Percentiles rank a stretch among this genome's conserved stretches.
Evolutionary conservation across 345 rosid genomes (phyloP).

Genomic region (Brassica napus): DNA sequence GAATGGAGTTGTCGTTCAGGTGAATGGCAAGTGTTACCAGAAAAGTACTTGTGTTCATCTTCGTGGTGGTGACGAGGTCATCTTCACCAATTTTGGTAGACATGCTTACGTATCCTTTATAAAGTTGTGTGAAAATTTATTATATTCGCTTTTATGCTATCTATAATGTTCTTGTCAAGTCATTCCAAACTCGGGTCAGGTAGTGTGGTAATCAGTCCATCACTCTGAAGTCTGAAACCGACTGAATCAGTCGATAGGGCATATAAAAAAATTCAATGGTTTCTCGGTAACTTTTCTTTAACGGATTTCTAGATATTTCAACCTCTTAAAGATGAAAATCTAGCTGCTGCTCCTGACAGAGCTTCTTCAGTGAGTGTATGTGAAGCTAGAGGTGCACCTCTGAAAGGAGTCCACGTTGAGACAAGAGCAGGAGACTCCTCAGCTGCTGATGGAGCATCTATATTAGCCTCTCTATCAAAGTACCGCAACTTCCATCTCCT

Average conservation of each 20-base stretch:
- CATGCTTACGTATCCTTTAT: slow-evolving; percentile 96
- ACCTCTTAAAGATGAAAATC: slow-evolving; percentile 65
- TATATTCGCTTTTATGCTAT: slow-evolving; percentile 17
- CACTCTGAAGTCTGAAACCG: no score
- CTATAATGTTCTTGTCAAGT: background rate
- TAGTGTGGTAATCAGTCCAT: no score
- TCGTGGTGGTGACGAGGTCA: slow-evolving; percentile 89
- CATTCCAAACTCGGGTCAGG: no score
- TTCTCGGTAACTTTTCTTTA: slow-evolving; percentile 46
- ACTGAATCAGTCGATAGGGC: no score
- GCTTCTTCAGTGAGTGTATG: slow-evolving; percentile 67
- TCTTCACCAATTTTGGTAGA: slow-evolving; percentile 66
- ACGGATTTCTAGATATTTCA: slow-evolving; percentile 72
- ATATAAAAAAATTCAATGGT: background rate
- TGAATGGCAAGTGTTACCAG: slow-evolving; percentile 65
- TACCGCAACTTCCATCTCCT: slow-evolving; percentile 56
- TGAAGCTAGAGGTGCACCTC: slow-evolving; percentile 70
- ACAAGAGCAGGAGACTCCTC: slow-evolving; percentile 84
- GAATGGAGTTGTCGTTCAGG: slow-evolving; percentile 79
- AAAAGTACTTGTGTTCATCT: slow-evolving; percentile 53
- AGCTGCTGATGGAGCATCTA: slow-evolving; percentile 86
- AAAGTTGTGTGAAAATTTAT: background rate
- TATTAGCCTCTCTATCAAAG: slow-evolving; percentile 82
- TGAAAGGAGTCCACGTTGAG: slow-evolving; percentile 75
- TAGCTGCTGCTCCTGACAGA: slow-evolving; percentile 61